Base-by-base conservation (phyloP, 139 green algal genomes). In the Chlorella sp. region DNA sequence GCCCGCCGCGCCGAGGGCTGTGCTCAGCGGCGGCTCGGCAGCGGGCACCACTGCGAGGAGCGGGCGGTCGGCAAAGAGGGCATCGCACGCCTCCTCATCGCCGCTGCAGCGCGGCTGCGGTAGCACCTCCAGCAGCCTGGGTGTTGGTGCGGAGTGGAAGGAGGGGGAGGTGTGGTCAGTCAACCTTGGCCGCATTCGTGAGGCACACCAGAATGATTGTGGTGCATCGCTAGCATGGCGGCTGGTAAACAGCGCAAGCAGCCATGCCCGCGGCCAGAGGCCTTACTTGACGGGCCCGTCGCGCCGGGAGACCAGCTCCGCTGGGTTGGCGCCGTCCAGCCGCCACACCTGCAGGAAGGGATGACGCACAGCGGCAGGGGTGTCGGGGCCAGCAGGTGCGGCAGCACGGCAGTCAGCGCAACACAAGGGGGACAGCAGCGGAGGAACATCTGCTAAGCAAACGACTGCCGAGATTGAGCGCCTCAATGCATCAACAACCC, bases 271-370 rank as follows among this genome's bases (percentile, higher is more conserved):
- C n/a, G 8, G n/a, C 54, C 2, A 62, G n/a, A 51, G 34, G 22
- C 0, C 68, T 38, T 67, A 92, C 88, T 83, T 89, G 80, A 88
- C 81, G 36, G 88, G 60, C 3, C 79, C 80, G 58, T 92, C 88
- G 0, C 88, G 78, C 22, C 75, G 85, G 3, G 88, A 92, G 0
- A 87, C 78, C 34, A 92, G 80, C 84, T 92, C 77, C 5, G 60
- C 77, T 46, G 77, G 77, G 58, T 73, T 83, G 28, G 32, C 36
- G 34, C 87, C 80, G 11, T 86, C 80, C 41, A 92, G 46, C 1
- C 74, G 74, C 88, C 88, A 92, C 11, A 91, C 54, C 60, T 65
- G 48, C 46, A 26, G 8, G 8, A 51, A 19, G 14, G 2, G 20
- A 36, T 11, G 40, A 22, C 14, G 32, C 64, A 17, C 64, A 70